Evolutionary conservation across 441 rosid genomes (phyloP).

Genomic region (Croton laevigatus): DNA sequence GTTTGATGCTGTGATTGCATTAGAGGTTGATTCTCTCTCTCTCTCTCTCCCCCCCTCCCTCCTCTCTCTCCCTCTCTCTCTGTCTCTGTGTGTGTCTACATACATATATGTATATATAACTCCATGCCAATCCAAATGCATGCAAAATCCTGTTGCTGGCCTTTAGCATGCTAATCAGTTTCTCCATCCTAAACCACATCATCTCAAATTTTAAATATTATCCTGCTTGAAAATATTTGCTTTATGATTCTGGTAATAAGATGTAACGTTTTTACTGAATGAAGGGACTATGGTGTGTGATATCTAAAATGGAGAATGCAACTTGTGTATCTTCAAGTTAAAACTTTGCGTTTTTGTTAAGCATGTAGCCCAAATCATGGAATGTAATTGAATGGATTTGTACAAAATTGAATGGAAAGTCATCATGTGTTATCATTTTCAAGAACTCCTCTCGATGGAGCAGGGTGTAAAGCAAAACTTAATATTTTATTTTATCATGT

Average conservation of each 20-base stretch:
- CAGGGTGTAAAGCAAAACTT: too few relatives aligned
- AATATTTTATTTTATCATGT: too few relatives aligned
- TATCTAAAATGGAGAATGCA: neutral
- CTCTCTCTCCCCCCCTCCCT: neutral
- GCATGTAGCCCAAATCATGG: neutral
- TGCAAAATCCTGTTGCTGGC: neutral
- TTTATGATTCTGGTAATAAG: neutral
- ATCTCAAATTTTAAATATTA: neutral
- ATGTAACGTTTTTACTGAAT: neutral
- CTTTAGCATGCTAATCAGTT: neutral
- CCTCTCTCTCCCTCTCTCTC: constrained; percentile 11
- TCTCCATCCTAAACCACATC: neutral
- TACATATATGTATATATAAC: too few relatives aligned
- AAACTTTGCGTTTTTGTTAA: neutral
- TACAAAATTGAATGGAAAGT: neutral
- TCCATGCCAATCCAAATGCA: neutral
- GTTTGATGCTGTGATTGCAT: constrained; percentile 81
- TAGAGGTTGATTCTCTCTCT: constrained; percentile 53
- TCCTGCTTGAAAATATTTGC: neutral
- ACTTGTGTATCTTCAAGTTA: neutral
- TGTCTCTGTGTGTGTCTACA: too few relatives aligned
- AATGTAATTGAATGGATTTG: neutral
- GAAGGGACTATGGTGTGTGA: neutral
- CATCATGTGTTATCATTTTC: neutral
- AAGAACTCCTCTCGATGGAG: neutral